Percentiles rank a stretch among this genome's conserved stretches.
Evolutionary conservation across 2,329 filamentous ascomycete species (phyloP).

Genomic region (Diaporthe ampelina): DNA sequence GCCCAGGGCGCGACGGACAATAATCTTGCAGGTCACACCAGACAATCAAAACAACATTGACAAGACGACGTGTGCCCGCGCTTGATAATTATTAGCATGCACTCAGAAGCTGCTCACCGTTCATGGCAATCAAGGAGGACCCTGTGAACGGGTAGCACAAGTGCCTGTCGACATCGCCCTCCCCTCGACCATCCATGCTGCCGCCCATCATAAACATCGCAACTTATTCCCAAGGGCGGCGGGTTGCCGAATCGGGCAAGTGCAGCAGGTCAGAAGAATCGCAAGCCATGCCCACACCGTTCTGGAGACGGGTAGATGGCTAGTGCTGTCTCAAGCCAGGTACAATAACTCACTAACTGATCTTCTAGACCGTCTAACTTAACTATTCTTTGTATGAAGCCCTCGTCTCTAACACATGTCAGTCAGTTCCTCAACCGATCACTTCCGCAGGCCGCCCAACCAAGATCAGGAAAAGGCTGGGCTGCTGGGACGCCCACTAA

Average conservation of each 20-base stretch:
- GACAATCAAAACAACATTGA: constrained; percentile 12
- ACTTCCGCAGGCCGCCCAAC: constrained; percentile 4
- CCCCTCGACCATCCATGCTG: not conserved
- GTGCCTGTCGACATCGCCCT: not conserved
- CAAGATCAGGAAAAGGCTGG: constrained; percentile 16
- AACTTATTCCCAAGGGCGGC: not conserved
- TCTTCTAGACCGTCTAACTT: too few species aligned
- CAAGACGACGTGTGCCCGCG: not conserved
- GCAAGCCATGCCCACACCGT: constrained; percentile 12
- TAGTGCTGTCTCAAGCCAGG: not conserved
- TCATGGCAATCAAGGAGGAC: constrained; percentile 15
- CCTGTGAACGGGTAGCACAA: constrained; percentile 3
- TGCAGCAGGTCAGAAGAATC: not conserved
- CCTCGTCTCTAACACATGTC: constrained; percentile 16
- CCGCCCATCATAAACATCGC: constrained; percentile 14
- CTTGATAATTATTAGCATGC: constrained; percentile 1
- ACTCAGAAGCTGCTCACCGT: constrained; percentile 9
- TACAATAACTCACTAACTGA: not conserved
- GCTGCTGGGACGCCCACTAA: constrained; percentile 27
- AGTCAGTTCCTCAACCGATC: constrained; percentile 26
- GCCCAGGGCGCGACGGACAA: constrained; percentile 11
- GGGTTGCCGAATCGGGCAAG: constrained; percentile 27
- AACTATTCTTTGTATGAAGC: too few species aligned
- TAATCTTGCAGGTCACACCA: constrained; percentile 4
- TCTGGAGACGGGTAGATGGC: not conserved